Base-by-base conservation (phyloP, 2,329 filamentous ascomycete genomes). In the Fusarium praegraminearum region DNA sequence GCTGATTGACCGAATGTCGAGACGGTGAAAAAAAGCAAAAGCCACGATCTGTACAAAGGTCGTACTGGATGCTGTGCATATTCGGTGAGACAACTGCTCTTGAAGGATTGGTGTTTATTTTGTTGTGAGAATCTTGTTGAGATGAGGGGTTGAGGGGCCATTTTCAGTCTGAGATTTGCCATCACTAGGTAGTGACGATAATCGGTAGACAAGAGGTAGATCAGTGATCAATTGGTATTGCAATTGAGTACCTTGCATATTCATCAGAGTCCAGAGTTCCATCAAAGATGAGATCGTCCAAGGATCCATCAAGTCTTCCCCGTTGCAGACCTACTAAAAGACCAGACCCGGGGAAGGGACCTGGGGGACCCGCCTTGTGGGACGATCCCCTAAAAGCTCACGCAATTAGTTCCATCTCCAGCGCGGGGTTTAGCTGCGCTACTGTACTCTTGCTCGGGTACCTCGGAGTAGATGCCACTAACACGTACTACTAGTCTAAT, bases 341-440 rank as follows among this genome's bases (percentile, higher is more conserved):
- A 12, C 28, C 28, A 30, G 40, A 43, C 40, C 50, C 47, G 28
- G 50, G 57, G 32, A 59, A 40, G 9, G 33, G 51, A 20, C 41
- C 35, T 50, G 47, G 33, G 9, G 26, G 51, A 20, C 26, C 43
- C 57, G 47, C 66, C 44, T 59, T 45, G 52, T 73, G 69, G 69
- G 57, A 71, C 71, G 43, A 67, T 60, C 58, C 51, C 49, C 41
- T 24, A 45, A 22, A 36, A 50, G 54, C 44, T 38, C 26, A 60
- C 24, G 35, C 58, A 60, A 36, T 47, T 35, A 33, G 33, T 20
- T 35, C 30, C 45, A 41, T 47, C 47, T 58, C 53, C 65, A 73
- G 60, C 73, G 73, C 73, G 73, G 73, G 73, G 71, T 75, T 69
- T 60, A 51, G 59, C 53, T 58, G 62, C 71, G 58, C 71, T 69